Base-by-base conservation (phyloP, 345 rosid species). In the Physaria fendleri region DNA sequence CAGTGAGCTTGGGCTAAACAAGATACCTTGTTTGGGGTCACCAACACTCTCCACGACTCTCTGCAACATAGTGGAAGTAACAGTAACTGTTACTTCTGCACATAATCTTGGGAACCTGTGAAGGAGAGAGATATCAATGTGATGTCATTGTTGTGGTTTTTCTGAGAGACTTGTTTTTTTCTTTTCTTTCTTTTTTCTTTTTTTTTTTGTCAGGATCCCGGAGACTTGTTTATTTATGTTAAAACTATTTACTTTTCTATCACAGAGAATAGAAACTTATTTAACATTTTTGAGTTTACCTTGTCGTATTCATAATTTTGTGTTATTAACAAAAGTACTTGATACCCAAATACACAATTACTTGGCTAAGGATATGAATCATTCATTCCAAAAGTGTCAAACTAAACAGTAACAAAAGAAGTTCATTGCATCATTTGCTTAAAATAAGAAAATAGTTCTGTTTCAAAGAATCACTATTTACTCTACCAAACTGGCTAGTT, bases 1-100 rank as follows among this genome's bases (percentile, higher is more conserved):
- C 57, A 90, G 74, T 0, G 95, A 79, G 51, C 70, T 71, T 0
- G 95, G 85, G 43, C 85, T 72, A 56, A 87, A 90, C 62, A 83
- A 67, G 43, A 78, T 16, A 5, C 95, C 89, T 14, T 76, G 81
- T 68, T 83, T 85, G 3, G 84, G 76, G 65, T 87, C 86, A 25
- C 24, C 43, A 14, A 76, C 27, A 39, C 76, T 77, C 59, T 85
- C 84, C 28, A 90, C 89, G 14, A 66, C 34, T 30, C 85, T 76
- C 97, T 90, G 89, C 74, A 67, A 44, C 20, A 60, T 14, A 46
- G 32, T 0, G 16, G 34, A 46, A 27, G 24, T 32, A 62, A 21
- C 11, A 44, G 1, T 61, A 3, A 51, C 49, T 44, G 28, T 25
- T 29, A 27, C 22, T 15, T 21, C 37, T 22, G 12, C 12, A 40